phyloP scores from a whole-genome alignment of 805 yeast species.

The Wickerhamiella azymoides region DNA sequence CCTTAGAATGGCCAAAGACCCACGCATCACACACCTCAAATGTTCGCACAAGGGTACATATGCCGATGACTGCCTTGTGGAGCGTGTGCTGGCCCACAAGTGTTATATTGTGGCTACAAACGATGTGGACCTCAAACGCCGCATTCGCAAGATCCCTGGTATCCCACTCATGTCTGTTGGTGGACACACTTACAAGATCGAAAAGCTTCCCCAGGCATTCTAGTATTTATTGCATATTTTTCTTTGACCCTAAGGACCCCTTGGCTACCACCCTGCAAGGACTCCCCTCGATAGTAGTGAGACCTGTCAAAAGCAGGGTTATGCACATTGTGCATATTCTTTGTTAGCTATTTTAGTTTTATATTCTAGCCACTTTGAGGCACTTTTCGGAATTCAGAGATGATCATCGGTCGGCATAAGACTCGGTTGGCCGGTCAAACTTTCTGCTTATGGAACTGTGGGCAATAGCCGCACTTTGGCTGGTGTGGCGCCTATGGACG shows the following conservation, averaged over 20 bases:
- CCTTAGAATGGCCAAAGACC: conserved; percentile 80
- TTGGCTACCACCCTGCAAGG: too few relatives aligned
- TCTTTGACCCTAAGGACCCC: background rate
- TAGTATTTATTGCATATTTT: conserved; percentile 10
- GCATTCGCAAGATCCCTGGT: conserved; percentile 94
- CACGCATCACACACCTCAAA: conserved; percentile 70
- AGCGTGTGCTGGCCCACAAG: conserved; percentile 88
- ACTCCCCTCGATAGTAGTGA: too few relatives aligned
- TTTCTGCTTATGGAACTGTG: conserved; percentile 7
- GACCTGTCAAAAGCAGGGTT: too few relatives aligned
- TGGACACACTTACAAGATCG: conserved; percentile 79
- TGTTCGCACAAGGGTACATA: conserved; percentile 93
- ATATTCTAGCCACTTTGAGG: too few relatives aligned
- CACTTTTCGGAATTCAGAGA: too few relatives aligned
- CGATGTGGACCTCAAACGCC: conserved; percentile 90
- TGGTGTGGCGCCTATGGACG: conserved; percentile 6
- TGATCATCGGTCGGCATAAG: too few relatives aligned
- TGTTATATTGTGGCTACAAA: conserved; percentile 94
- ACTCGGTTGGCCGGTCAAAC: too few relatives aligned
- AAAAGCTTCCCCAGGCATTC: conserved; percentile 79
- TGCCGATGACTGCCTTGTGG: conserved; percentile 95
- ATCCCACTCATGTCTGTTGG: conserved; percentile 96
- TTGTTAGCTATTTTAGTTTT: too few relatives aligned
- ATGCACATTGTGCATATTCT: too few relatives aligned
- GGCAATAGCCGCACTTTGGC: conserved; percentile 4